Percentiles rank a stretch among this genome's conserved stretches.
These are phyloP conservation scores for Colletotrichum melonis DNA, from an alignment of 2,329 filamentous ascomycete genomes.

Conservation along the genomic window DNA sequence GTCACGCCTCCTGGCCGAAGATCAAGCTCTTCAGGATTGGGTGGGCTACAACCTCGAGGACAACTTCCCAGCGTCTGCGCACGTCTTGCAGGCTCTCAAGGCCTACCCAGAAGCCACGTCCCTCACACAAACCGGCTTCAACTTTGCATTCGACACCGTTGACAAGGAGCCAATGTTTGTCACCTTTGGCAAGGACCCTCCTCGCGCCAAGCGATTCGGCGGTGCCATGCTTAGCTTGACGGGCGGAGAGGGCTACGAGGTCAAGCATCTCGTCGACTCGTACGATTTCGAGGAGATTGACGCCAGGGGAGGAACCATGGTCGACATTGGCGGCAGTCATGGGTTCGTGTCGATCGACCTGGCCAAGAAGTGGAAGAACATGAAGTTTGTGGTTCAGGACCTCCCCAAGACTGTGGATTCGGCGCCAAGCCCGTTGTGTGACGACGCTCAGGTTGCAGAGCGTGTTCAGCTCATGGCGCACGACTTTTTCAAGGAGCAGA, in stretches of 20 bases:
- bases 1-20: constrained; percentile 62
- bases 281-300: constrained; percentile 65
- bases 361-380: constrained; percentile 57
- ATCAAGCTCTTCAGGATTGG: constrained; percentile 62
- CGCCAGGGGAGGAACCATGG: constrained; percentile 57
- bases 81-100: constrained; percentile 57
- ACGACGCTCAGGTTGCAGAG: constrained; percentile 18
- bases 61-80: constrained; percentile 60
- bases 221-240: constrained; percentile 66
- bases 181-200: constrained; percentile 60
- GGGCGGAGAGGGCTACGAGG: constrained; percentile 66
- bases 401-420: constrained; percentile 33
- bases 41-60: constrained; percentile 67
- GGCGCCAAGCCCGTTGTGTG: constrained; percentile 34
- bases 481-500: constrained; percentile 39
- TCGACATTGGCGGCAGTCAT: constrained; percentile 69
- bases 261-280: constrained; percentile 62
- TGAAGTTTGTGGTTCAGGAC: constrained; percentile 49
- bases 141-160: constrained; percentile 61
- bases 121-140: constrained; percentile 62
- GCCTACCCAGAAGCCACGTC: constrained; percentile 60
- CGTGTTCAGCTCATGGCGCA: constrained; percentile 36
- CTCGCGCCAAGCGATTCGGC: constrained; percentile 63
- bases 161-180: constrained; percentile 65
- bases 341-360: constrained; percentile 68